Conservation (phyloP, 1,284 basidiomycete genomes). For the Wallemia hederae region DNA sequence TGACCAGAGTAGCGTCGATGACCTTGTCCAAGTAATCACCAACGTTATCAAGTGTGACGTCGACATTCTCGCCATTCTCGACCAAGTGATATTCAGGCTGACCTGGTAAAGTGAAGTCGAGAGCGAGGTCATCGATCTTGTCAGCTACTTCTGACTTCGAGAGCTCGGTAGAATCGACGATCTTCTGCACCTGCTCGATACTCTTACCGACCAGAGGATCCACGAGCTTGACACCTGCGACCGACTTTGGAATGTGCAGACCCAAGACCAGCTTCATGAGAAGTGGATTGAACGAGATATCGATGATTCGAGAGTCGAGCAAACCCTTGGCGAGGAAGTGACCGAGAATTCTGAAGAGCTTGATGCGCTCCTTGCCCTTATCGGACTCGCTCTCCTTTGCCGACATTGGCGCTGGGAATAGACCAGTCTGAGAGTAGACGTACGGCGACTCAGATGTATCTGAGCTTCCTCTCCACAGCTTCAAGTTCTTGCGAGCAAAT, state of each 20-base stretch:
- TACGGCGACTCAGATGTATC: conserved; percentile 29
- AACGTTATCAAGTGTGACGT: conserved; percentile 58
- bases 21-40: conserved; percentile 50
- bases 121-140: conserved; percentile 46
- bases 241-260: conserved; percentile 48
- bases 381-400: conserved; percentile 21
- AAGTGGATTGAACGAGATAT: conserved; percentile 69
- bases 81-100: conserved; percentile 42
- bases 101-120: conserved; percentile 90
- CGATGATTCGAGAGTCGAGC: conserved; percentile 89
- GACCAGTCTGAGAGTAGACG: conserved; percentile 49
- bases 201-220: conserved; percentile 63
- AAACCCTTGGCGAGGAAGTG: conserved; percentile 95
- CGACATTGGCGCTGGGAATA: conserved; percentile 64
- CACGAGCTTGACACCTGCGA: conserved; percentile 54
- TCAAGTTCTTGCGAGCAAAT: conserved; percentile 58
- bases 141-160: conserved; percentile 18
- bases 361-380: conserved; percentile 19
- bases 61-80: conserved; percentile 42
- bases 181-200: conserved; percentile 40
- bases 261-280: conserved; percentile 70
- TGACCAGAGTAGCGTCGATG: conserved; percentile 8
- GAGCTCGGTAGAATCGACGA: conserved; percentile 17
- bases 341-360: conserved; percentile 66
- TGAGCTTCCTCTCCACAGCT: conserved; percentile 72